These are phyloP conservation scores for Cicer pinnatifidum DNA, from an alignment of 306 rosid species.

Conservation along the genomic window DNA sequence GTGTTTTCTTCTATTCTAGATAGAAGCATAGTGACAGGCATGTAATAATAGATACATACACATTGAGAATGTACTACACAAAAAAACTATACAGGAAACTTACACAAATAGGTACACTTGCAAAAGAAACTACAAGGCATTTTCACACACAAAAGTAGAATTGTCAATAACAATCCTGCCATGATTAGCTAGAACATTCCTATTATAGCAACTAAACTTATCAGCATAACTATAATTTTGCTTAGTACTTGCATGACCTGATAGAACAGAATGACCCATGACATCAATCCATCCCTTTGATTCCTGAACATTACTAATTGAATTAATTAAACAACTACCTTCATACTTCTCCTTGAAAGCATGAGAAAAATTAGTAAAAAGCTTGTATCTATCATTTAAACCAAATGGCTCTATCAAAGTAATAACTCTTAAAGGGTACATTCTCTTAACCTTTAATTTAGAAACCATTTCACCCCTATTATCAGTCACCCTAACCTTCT, in stretches of 20 bases:
- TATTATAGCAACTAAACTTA: slow-evolving; percentile 50
- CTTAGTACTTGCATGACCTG: slow-evolving; percentile 58
- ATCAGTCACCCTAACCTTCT: slow-evolving; percentile 44
- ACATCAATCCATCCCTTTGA: slow-evolving; percentile 82
- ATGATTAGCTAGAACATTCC: slow-evolving; percentile 47
- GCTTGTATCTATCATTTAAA: slow-evolving; percentile 45
- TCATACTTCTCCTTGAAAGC: slow-evolving; percentile 50
- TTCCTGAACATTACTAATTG: slow-evolving; percentile 53
- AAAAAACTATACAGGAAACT: slow-evolving; percentile 36
- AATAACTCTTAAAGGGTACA: slow-evolving; percentile 57
- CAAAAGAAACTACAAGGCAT: slow-evolving; percentile 38
- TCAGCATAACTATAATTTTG: slow-evolving; percentile 55
- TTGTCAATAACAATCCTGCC: slow-evolving; percentile 54
- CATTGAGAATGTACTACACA: slow-evolving; percentile 31
- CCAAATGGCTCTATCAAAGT: slow-evolving; percentile 46
- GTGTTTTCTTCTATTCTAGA: neutral
- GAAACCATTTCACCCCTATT: slow-evolving; percentile 42
- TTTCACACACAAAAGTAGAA: slow-evolving; percentile 50
- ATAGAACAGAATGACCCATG: slow-evolving; percentile 67
- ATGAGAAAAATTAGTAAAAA: slow-evolving; percentile 62
- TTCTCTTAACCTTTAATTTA: slow-evolving; percentile 42
- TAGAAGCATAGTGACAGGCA: neutral
- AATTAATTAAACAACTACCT: slow-evolving; percentile 23
- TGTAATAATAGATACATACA: slow-evolving; percentile 5
- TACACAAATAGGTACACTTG: slow-evolving; percentile 12